Percentiles rank a stretch among this genome's conserved stretches.
Evolutionary conservation across 768 basidiomycete genomes (phyloP).

Genomic region (Boletus pseudo-olivaceus): DNA sequence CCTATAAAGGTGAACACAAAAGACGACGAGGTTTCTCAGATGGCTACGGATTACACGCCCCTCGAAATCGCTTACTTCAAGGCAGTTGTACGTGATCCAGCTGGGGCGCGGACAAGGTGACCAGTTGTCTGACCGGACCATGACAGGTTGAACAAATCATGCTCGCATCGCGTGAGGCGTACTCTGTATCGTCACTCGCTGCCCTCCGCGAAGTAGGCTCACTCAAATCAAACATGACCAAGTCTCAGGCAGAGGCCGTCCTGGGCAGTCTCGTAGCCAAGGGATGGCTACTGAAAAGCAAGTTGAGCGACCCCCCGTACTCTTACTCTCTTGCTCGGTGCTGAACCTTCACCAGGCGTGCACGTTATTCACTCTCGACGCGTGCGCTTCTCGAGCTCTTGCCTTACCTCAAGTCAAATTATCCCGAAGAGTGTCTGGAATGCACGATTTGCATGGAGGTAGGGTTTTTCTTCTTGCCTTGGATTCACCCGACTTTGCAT

Average conservation of each 20-base stretch:
- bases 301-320: conserved; percentile 41
- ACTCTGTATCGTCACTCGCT: conserved; percentile 71
- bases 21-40: conserved; percentile 77
- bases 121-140: neutral
- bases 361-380: conserved; percentile 72
- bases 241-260: conserved; percentile 69
- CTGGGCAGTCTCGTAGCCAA: conserved; percentile 80
- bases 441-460: conserved; percentile 77
- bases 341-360: conserved; percentile 39
- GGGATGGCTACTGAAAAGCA: conserved; percentile 75
- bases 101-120: too few relatives aligned
- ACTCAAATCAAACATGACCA: conserved; percentile 63
- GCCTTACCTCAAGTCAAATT: conserved; percentile 70
- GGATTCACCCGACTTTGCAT: neutral
- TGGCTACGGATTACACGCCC: conserved; percentile 79
- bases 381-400: conserved; percentile 72
- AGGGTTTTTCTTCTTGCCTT: conserved; percentile 3
- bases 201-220: conserved; percentile 67
- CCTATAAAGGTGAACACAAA: conserved; percentile 67
- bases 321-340: neutral
- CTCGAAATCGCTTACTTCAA: conserved; percentile 84
- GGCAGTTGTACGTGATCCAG: conserved; percentile 54
- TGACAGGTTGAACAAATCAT: conserved; percentile 83
- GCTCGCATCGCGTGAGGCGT: conserved; percentile 70
- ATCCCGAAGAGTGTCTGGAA: conserved; percentile 64